These are phyloP conservation scores for Pseudonectria foliicola DNA, from an alignment of 2,329 filamentous ascomycete genomes.

Conservation along the genomic window DNA sequence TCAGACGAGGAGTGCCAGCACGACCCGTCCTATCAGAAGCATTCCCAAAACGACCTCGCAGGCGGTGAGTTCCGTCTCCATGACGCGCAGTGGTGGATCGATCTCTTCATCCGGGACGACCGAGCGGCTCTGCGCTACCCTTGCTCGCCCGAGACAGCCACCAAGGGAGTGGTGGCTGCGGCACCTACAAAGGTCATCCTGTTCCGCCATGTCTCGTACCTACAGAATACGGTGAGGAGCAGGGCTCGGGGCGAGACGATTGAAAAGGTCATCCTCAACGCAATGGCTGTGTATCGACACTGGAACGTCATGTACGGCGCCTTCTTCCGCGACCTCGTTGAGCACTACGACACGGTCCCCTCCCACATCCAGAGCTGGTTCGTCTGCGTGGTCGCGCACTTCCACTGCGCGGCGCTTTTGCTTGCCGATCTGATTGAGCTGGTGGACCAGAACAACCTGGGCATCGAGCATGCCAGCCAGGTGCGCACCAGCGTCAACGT, in stretches of 20 bases:
- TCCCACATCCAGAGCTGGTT: constrained; percentile 53
- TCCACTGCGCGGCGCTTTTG: constrained; percentile 49
- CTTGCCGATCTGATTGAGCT: constrained; percentile 46
- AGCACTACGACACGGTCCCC: constrained; percentile 42
- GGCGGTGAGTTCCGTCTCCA: constrained; percentile 13
- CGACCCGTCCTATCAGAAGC: constrained; percentile 21
- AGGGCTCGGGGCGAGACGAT: constrained; percentile 29
- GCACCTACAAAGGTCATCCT: constrained; percentile 53
- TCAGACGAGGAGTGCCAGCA: constrained; percentile 34
- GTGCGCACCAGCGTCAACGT: constrained; percentile 25
- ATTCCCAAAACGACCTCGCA: constrained; percentile 13
- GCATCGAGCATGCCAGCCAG: constrained; percentile 18
- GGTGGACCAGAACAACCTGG: constrained; percentile 35
- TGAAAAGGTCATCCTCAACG: constrained; percentile 41
- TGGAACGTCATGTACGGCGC: constrained; percentile 46
- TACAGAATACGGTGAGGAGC: constrained; percentile 44
- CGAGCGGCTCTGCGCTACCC: constrained; percentile 38
- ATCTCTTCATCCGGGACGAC: constrained; percentile 27
- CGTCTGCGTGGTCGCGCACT: constrained; percentile 49
- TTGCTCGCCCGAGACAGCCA: constrained; percentile 45
- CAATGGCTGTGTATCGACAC: constrained; percentile 44
- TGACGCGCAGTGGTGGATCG: constrained; percentile 26
- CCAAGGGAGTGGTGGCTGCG: constrained; percentile 41
- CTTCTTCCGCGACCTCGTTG: constrained; percentile 45
- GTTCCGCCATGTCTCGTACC: constrained; percentile 48